These are phyloP conservation scores for Paecilomyces dactylethromorphus DNA, from an alignment of 2,329 filamentous ascomycete genomes.

Conservation along the genomic window DNA sequence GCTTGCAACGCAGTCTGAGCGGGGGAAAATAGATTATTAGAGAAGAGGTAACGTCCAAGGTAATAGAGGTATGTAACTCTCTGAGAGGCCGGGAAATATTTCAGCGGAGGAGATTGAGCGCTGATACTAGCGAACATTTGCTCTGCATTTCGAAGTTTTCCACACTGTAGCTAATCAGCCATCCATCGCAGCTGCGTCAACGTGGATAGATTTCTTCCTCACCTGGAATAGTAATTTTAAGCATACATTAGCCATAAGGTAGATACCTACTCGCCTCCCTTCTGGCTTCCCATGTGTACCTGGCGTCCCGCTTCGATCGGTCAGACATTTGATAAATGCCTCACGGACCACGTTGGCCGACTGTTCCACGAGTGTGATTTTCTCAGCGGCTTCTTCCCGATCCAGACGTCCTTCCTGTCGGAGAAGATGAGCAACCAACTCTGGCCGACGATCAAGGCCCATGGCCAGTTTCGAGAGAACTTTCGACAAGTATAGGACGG, in stretches of 20 bases:
- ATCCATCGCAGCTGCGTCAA: not conserved
- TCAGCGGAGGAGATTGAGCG: conserved; percentile 72
- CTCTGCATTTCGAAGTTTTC: conserved; percentile 74
- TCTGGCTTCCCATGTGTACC: conserved; percentile 59
- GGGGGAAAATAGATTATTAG: conserved; percentile 73
- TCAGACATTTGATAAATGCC: conserved; percentile 84
- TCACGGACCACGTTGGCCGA: conserved; percentile 85
- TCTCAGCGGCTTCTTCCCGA: conserved; percentile 58
- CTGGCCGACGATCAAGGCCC: conserved; percentile 71
- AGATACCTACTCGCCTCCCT: conserved; percentile 81
- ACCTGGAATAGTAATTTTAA: conserved; percentile 81
- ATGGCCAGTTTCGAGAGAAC: conserved; percentile 78
- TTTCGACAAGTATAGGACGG: conserved; percentile 73
- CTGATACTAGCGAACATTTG: conserved; percentile 87
- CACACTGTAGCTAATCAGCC: conserved; percentile 47
- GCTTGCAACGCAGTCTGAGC: conserved; percentile 69
- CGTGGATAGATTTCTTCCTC: conserved; percentile 17
- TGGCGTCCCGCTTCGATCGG: conserved; percentile 64
- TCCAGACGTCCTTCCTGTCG: conserved; percentile 35
- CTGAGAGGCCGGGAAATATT: conserved; percentile 76
- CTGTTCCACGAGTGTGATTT: conserved; percentile 74
- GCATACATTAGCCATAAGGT: conserved; percentile 85
- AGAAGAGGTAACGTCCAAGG: conserved; percentile 81
- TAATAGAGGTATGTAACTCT: conserved; percentile 93
- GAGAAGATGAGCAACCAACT: conserved; percentile 63